Evolutionary conservation across 139 green algal genomes (phyloP), one percentile per base, ranked within the genome.

Genomic region (Picochlorum sp.): DNA sequence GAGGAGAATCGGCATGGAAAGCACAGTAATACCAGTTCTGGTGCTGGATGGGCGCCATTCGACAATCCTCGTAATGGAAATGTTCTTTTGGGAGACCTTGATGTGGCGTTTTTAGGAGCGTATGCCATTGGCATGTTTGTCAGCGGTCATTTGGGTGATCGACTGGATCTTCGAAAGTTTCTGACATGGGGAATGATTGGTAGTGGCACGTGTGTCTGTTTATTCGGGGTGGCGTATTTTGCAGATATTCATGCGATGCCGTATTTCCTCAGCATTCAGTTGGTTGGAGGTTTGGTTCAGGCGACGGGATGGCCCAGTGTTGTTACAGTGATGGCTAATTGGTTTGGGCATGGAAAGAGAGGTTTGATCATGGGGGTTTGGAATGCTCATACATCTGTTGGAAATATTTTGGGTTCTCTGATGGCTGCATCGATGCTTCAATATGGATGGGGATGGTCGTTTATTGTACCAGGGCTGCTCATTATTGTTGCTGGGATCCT

Each of bases 71-170:
- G 65, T 6, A 73, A 80, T 34, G 90, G 90, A 11, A 84, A 91
- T 74, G 71, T 67, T 21, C 68, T 93, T 15, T 75, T 98, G 46
- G 92, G 90, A 0, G 65, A 89, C 37, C 70, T 94, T 16, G 92
- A 98, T 76, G 58, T 96, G 24, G 82, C 90, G 0, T 98, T 98
- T 73, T 74, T 97, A n/a, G 75, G 69, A 8, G 72, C 84, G 2
- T 98, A 98, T 57, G 84, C 91, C 13, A 49, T 89, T 8, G 92
- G 87, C 41, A 96, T 98, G 89, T 96, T 97, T 69, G 83, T 92
- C 37, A 80, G 82, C 9, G 92, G 92, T 2, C 89, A 96, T 76
- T 62, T 97, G 28, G 92, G 80, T 5, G 92, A 98, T 72, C 63
- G 81, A 0, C 69, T 92, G 49, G 84, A 97, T 81, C 73, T 97